Percentiles rank a stretch among this genome's conserved stretches.
phyloP scores from a whole-genome alignment of 2,329 filamentous ascomycete genomes.

The Scedosporium aurantiacum region DNA sequence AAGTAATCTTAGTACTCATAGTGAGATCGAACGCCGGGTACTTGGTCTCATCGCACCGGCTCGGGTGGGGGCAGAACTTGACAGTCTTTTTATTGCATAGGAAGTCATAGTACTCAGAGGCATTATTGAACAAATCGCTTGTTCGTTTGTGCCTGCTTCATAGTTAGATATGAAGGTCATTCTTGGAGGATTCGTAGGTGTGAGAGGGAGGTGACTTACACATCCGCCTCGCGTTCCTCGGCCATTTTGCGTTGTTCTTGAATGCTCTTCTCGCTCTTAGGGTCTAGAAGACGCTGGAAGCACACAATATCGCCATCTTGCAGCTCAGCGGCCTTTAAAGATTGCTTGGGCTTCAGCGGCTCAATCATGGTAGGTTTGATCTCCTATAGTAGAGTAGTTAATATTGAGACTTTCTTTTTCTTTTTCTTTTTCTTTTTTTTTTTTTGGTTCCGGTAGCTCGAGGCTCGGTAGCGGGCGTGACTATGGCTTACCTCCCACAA shows the following conservation, averaged over 20 bases:
- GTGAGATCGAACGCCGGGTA: conserved; percentile 63
- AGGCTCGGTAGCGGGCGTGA: not conserved
- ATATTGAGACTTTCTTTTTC: too few relatives aligned
- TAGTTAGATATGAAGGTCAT: not conserved
- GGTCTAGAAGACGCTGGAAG: conserved; percentile 60
- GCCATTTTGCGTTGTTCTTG: not conserved
- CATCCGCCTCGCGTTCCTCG: not conserved
- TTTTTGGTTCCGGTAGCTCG: not conserved
- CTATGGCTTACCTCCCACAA: conserved; percentile 60
- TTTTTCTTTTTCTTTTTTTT: too few relatives aligned
- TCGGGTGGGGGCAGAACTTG: conserved; percentile 60
- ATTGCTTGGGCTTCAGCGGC: conserved; percentile 79
- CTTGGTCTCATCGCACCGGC: conserved; percentile 41
- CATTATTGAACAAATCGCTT: conserved; percentile 54
- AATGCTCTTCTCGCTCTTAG: conserved; percentile 21
- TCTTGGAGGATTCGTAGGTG: too few relatives aligned
- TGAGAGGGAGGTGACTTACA: too few relatives aligned
- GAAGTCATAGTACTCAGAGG: conserved; percentile 85
- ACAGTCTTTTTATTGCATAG: conserved; percentile 74
- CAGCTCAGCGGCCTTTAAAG: conserved; percentile 81
- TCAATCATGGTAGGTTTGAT: conserved; percentile 99
- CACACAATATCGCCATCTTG: conserved; percentile 96
- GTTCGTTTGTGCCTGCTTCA: conserved; percentile 4
- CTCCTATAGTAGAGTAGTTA: conserved; percentile 35
- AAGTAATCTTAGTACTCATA: conserved; percentile 78